Evolutionary conservation across 2,329 filamentous ascomycete genomes (phyloP), one percentile per base, ranked within the genome.

Genomic region (Penicillium sp.): DNA sequence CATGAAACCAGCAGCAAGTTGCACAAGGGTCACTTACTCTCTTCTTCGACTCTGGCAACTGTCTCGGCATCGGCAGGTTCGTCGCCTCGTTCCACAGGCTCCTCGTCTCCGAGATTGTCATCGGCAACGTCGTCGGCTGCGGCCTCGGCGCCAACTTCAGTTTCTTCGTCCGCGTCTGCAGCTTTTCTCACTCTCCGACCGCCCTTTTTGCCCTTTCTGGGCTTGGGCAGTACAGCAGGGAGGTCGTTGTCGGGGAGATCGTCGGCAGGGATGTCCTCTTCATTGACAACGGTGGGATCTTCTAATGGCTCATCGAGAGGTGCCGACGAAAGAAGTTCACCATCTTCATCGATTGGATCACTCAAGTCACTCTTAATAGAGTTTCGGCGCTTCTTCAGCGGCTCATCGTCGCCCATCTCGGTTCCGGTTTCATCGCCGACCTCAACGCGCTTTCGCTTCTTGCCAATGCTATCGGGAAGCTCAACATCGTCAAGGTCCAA

Each of bases 21-120:
- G 22, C 8, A 50, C n/a, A 10, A 10, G 4, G 22, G 38, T 32
- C 14, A 68, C 67, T 70, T 69, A 73, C 72, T 66, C 59, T 77
- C 76, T 68, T 79, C 77, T 56, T 78, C 76, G 14, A 66, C 67
- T 58, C 74, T 77, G n/a, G 71, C 67, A n/a, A 62, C 51, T 5
- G 65, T 66, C 42, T 75, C 73, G 20, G 63, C 63, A 40, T 71
- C 71, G 42, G 72, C 74, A 9, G 67, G 70, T 35, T 73, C 68
- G 18, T 77, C 75, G 20, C 57, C 68, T 20, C 64, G 73, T 43
- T 76, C 76, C n/a, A 59, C 69, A 40, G 70, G 65, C 37, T 72
- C 74, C 37, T 67, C 68, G 11, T 76, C 78, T 23, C 73, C 74
- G 20, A 76, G 63, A 58, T 74, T 70, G 46, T 72, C 72, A 9